Evolutionary conservation across 805 yeast species (phyloP), one percentile per base, ranked within the genome.

Genomic region (Lipomyces sp.): DNA sequence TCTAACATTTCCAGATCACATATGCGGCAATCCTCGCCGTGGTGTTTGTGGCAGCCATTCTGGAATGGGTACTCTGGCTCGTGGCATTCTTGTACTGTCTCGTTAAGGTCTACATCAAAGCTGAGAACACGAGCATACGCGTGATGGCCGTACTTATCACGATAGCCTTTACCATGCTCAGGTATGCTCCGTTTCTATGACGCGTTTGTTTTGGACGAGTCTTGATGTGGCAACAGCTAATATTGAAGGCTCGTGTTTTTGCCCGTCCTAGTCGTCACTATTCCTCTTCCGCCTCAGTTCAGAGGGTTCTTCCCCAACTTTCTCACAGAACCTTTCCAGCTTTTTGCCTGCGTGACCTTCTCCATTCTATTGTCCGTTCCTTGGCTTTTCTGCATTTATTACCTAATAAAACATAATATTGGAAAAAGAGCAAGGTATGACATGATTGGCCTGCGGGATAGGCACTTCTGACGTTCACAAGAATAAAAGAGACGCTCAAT

Each of bases 21-120:
- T 66, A 66, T 55, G 42, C 65, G 11, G 13, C 53, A n/a, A 30
- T 66, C 34, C 57, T 66, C 42, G 53, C 65, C n/a, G 10, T 59
- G 18, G 24, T 65, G 51, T 59, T 67, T 29, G 60, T 57, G 45
- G 65, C 65, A n/a, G 70, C 70, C 7, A 15, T 65, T 35, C 59
- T 67, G 53, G 70, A 67, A 37, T 67, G 70, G 70, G 10, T 67
- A 29, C 61, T 67, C 33, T 67, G 68, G 68, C 60, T 67, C 24
- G 61, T 58, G 2, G 68, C 68, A 15, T 67, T 67, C 39, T 33
- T 62, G 24, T 67, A 67, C 59, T 67, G 70, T 33, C 62, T 67
- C n/a, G 15, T 37, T 30, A 64, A 62, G 59, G 67, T 64, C 18
- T 67, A 50, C 37, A 8, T 7, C 56, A 67, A 67, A 42, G 70